Evolutionary conservation across 2,329 filamentous ascomycete genomes (phyloP), one percentile per base, ranked within the genome.

Genomic region (Beauveria bassiana): DNA sequence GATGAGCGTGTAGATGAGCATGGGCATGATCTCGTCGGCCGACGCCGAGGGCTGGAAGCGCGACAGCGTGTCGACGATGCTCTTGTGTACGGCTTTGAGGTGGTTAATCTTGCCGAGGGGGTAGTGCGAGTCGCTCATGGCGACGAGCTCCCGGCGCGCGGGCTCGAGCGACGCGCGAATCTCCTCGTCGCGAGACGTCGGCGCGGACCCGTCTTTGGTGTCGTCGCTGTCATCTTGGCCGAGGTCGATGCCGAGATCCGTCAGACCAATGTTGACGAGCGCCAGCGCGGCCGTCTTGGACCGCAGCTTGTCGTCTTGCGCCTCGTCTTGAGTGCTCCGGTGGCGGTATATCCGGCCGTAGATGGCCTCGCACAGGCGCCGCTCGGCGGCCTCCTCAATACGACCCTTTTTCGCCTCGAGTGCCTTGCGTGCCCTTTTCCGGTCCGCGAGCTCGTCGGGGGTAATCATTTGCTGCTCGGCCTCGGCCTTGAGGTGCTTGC

Each of bases 1-100:
- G 71, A 99, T 96, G 63, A 99, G 83, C 0, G 92, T 91, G 76
- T 96, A 99, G 64, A 99, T 99, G 65, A 99, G 82, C 73, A 96
- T 96, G 0, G 95, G 95, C 72, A 99, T 86, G 60, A 99, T 96
- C 75, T 98, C 95, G 71, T 99, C 95, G 3, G 95, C 95, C 1
- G 95, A 98, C 1, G 95, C 96, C 0, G 93, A 86, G 20, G 84
- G 85, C 64, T 86, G 85, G 63, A 87, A 86, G 67, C 85, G 80
- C 4, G 84, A 81, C 54, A 88, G 73, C 1, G 92, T 93, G 72
- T 98, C 93, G 54, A 99, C 95, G 65, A 99, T 98, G 65, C 87
- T 89, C 77, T 96, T 96, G 74, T 98, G 95, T 3, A 91, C 90
- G 45, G 87, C 86, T 66, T 93, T 96, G 61, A 99, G 81, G 69